Evolutionary conservation across 495 filamentous ascomycete species (phyloP).

Genomic region (Aspergillus baeticus): DNA sequence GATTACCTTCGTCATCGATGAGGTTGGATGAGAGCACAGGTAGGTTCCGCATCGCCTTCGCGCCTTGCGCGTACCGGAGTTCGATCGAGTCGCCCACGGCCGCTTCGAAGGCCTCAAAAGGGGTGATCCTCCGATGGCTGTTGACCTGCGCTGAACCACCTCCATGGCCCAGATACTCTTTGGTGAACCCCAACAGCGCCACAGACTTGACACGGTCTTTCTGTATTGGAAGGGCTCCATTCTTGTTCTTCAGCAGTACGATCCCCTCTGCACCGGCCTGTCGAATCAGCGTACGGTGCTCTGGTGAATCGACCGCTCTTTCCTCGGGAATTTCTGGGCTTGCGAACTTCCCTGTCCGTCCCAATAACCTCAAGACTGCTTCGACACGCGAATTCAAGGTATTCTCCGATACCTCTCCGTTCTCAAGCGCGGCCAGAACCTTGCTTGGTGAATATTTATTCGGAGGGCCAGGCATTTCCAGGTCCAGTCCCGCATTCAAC

Average conservation of each 20-base stretch:
- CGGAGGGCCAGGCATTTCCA: constrained; percentile 66
- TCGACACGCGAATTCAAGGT: background rate
- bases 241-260: constrained; percentile 3
- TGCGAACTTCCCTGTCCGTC: background rate
- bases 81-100: constrained; percentile 1
- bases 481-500: constrained; percentile 57
- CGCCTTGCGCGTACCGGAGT: constrained; percentile 8
- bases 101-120: background rate
- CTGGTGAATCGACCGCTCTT: background rate
- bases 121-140: background rate
- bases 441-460: constrained; percentile 17
- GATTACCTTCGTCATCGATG: too few species aligned
- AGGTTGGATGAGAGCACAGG: background rate
- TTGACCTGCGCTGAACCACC: constrained; percentile 3
- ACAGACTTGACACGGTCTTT: background rate
- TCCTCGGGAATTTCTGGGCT: background rate
- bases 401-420: background rate
- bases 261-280: background rate
- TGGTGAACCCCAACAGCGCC: background rate
- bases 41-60: background rate
- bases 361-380: background rate
- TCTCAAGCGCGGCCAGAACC: background rate
- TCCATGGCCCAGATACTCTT: background rate
- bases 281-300: constrained; percentile 2
- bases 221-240: background rate